Percentiles rank a stretch among this genome's conserved stretches.
Evolutionary conservation across 2,329 filamentous ascomycete species (phyloP).

Genomic region (Penicillium oxalicum): DNA sequence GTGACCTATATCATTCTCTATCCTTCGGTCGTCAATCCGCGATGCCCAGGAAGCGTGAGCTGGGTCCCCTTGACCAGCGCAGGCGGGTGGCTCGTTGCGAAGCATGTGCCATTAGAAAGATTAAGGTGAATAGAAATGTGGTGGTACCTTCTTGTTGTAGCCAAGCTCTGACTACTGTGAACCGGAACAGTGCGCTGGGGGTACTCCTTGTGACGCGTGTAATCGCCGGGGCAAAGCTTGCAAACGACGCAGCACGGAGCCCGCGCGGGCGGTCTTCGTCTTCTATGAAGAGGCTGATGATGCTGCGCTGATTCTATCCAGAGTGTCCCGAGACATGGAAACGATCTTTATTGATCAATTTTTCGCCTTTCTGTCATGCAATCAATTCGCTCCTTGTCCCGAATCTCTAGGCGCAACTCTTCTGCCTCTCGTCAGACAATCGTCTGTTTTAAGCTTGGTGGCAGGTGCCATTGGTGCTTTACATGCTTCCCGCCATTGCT

Average conservation of each 20-base stretch:
- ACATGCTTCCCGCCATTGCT: not conserved
- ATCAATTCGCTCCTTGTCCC: not conserved
- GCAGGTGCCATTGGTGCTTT: not conserved
- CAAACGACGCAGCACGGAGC: not conserved
- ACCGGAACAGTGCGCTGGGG: not conserved
- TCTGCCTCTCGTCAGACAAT: not conserved
- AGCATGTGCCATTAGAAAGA: not conserved
- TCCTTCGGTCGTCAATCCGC: no score
- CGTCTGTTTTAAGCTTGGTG: not conserved
- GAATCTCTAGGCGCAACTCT: not conserved
- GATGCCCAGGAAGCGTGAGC: not conserved
- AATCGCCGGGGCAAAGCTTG: not conserved
- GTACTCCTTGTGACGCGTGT: not conserved
- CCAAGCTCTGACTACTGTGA: not conserved
- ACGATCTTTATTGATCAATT: not conserved
- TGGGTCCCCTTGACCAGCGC: constrained; percentile 1
- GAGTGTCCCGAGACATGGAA: not conserved
- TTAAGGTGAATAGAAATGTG: not conserved
- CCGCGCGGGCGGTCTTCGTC: not conserved
- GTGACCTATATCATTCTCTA: no score
- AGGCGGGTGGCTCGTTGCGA: not conserved
- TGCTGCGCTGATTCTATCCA: not conserved
- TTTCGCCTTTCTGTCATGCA: not conserved
- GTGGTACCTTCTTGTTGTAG: no score
- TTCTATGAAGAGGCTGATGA: not conserved